Conservation (phyloP, 208 protist species). For the Zelonia costaricensis region DNA sequence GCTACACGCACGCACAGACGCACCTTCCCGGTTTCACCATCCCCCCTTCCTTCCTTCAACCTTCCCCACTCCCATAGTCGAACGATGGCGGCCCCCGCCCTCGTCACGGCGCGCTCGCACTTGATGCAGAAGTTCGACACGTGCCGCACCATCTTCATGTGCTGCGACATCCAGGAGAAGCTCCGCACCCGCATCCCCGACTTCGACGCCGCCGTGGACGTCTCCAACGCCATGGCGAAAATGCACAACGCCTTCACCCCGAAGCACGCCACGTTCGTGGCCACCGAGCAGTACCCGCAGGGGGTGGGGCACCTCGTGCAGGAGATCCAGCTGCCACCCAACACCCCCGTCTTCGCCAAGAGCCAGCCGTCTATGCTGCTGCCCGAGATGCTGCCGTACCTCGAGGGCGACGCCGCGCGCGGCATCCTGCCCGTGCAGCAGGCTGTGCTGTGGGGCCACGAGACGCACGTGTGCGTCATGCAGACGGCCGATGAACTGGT, state of each 20-base stretch:
- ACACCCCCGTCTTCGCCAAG: slow-evolving; percentile 39
- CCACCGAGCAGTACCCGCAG: slow-evolving; percentile 80
- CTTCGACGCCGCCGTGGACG: slow-evolving; percentile 56
- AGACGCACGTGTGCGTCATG: slow-evolving; percentile 82
- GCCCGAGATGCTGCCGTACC: slow-evolving; percentile 40
- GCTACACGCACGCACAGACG: not conserved
- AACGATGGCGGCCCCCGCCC: not conserved
- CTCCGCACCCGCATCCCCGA: slow-evolving; percentile 42
- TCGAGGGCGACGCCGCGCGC: slow-evolving; percentile 23
- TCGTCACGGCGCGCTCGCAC: slow-evolving; percentile 16
- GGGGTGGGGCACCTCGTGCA: slow-evolving; percentile 43
- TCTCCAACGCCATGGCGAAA: slow-evolving; percentile 61
- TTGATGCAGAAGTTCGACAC: slow-evolving; percentile 25
- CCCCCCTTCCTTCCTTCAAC: no score
- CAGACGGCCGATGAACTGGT: slow-evolving; percentile 76
- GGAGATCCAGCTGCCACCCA: slow-evolving; percentile 51
- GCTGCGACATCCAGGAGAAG: slow-evolving; percentile 69
- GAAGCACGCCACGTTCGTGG: slow-evolving; percentile 52
- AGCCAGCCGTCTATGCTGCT: slow-evolving; percentile 52
- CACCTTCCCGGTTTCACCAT: not conserved
- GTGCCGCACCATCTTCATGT: slow-evolving; percentile 52
- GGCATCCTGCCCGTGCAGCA: slow-evolving; percentile 35
- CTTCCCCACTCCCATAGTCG: no score
- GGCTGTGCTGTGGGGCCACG: slow-evolving; percentile 78
- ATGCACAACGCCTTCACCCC: slow-evolving; percentile 39